Percentiles rank a stretch among this genome's conserved stretches.
Evolutionary conservation across 352 stramenopile genomes (phyloP).

Genomic region (Phytophthora pistaciae): DNA sequence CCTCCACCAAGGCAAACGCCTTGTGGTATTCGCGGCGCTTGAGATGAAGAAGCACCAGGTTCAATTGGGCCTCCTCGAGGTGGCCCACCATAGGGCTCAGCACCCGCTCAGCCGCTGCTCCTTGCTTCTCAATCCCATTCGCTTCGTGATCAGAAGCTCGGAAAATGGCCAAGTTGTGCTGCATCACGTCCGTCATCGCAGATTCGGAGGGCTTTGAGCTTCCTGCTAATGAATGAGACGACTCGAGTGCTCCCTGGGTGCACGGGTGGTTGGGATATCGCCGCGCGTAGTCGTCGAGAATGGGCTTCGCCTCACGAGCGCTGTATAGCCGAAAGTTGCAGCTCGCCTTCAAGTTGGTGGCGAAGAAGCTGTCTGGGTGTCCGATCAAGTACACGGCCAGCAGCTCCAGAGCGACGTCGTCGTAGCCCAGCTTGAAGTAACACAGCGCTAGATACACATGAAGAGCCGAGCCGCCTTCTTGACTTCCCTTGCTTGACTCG

Average conservation of each 20-base stretch:
- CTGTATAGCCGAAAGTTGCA: conserved; percentile 69
- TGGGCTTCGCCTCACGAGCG: conserved; percentile 64
- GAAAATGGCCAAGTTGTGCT: conserved; percentile 71
- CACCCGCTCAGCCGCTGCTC: conserved; percentile 19
- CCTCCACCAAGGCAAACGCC: conserved; percentile 69
- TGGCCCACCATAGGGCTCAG: conserved; percentile 47
- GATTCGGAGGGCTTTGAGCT: conserved; percentile 11
- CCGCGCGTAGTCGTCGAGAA: conserved; percentile 87
- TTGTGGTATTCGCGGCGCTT: conserved; percentile 55
- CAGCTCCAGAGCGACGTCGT: conserved; percentile 74
- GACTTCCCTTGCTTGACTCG: conserved; percentile 17
- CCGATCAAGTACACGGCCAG: conserved; percentile 61
- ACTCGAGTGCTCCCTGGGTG: conserved; percentile 10
- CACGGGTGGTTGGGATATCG: conserved; percentile 51
- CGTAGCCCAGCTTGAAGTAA: conserved; percentile 80
- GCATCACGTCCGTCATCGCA: conserved; percentile 43
- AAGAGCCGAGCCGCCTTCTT: conserved; percentile 43
- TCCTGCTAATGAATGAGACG: not conserved
- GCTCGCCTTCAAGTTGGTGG: conserved; percentile 75
- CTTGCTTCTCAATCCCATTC: conserved; percentile 14
- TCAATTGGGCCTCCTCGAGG: conserved; percentile 62
- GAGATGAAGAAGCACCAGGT: conserved; percentile 64
- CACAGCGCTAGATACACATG: conserved; percentile 82
- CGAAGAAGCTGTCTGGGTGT: conserved; percentile 68
- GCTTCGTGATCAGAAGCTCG: conserved; percentile 27